Evolutionary conservation across 176 grass and related monocot species (phyloP), one percentile per base, ranked within the genome.

Genomic region (Oryza glumipatula): DNA sequence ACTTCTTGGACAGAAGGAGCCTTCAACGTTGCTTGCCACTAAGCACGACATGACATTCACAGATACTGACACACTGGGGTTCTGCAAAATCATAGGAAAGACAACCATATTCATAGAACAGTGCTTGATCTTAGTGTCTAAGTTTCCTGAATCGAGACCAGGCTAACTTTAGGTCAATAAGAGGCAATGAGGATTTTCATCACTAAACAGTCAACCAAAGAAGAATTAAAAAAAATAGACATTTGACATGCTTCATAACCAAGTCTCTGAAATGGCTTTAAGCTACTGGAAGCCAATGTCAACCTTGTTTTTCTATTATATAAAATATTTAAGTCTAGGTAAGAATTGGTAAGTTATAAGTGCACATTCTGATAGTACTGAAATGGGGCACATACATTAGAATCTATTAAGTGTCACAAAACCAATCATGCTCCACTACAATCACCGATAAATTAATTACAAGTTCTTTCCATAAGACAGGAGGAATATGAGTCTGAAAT

Each of bases 1-100:
- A 63, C 74, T 80, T 45, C 64, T 70, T 76, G n/a, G 30, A 76
- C 71, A 64, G 21, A 14, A 89, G 36, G 17, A 86, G 63, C 54
- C 28, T 85, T 81, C 61, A 52, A 68, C 43, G 21, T 36, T 30
- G n/a, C 11, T 23, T 30, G n/a, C 11, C 17, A 49, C 49, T 35
- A 85, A 45, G 35, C 72, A 39, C 67, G 64, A 13, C 54, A 65
- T 47, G 12, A 6, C 26, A 65, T 61, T 10, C 28, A 14, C 3
- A 30, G 69, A 12, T 52, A 63, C 5, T 73, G 54, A 65, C 52
- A 61, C 46, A 81, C 38, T 52, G 22, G 16, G 39, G 16, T 12
- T 65, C 3, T 47, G 17, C 1, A 64, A 21, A 73, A n/a, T 60
- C 17, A 71, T 48, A 47, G 5, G 13, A 48, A 78, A 36, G 19